Evolutionary conservation across 257 asterid genomes (phyloP).

Genomic region (Galeopsis tetrahit): DNA sequence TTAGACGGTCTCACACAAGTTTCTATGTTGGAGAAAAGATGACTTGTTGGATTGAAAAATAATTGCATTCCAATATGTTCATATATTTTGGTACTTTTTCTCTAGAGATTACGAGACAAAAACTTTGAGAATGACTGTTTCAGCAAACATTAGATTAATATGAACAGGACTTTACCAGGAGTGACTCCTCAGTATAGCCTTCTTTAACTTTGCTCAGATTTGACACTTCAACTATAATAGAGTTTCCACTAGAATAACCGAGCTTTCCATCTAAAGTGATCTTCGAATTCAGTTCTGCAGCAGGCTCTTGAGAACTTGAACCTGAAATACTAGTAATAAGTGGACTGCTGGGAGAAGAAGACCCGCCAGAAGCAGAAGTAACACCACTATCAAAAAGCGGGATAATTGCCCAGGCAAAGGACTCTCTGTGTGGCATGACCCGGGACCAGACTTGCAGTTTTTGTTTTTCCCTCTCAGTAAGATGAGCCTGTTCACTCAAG

Average conservation of each 20-base stretch:
- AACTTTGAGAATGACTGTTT: conserved; percentile 12
- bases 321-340: conserved; percentile 76
- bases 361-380: conserved; percentile 77
- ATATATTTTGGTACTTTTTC: conserved; percentile 8
- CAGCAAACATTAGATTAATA: conserved; percentile 5
- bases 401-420: conserved; percentile 97
- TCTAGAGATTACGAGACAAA: not conserved
- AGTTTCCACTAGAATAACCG: conserved; percentile 80
- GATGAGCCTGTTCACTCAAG: conserved; percentile 65
- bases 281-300: conserved; percentile 74
- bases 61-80: conserved; percentile 9
- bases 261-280: conserved; percentile 89
- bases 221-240: conserved; percentile 96
- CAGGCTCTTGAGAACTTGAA: conserved; percentile 74
- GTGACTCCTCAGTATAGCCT: conserved; percentile 96
- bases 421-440: conserved; percentile 92
- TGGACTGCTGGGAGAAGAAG: conserved; percentile 97
- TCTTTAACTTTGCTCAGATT: conserved; percentile 98
- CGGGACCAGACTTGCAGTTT: conserved; percentile 98
- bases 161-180: conserved; percentile 62
- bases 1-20: not conserved
- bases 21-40: not conserved
- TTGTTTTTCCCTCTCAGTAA: conserved; percentile 97
- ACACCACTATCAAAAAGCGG: conserved; percentile 92
- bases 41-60: conserved; percentile 14